Base-by-base conservation (phyloP, 163 green algal genomes). In the Prototheca stagnorum region DNA sequence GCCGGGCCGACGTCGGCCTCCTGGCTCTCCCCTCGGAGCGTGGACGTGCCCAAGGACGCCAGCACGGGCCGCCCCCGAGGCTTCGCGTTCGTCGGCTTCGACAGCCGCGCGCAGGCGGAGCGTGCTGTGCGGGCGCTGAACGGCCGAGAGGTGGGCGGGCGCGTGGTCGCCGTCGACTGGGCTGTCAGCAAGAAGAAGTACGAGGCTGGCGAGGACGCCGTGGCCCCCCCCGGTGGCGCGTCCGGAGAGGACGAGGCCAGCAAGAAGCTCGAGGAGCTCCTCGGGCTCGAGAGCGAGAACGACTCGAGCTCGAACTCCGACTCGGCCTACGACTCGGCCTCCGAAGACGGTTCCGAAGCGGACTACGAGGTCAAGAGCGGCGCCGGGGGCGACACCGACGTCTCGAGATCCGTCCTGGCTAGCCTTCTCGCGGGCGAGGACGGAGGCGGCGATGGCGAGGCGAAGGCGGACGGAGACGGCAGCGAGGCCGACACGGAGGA, bases 11-110 rank as follows among this genome's bases (percentile, higher is more conserved):
- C n/a, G n/a, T n/a, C n/a, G n/a, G 92, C 89, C 60, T 71, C 94
- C 25, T 96, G 88, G 88, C n/a, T n/a, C n/a, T n/a, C n/a, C n/a
- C n/a, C n/a, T n/a, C n/a, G n/a, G n/a, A 74, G 87, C 28, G 40
- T 94, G 14, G 79, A 66, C 8, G 39, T 97, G 26, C 86, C 85
- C 1, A 60, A 59, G 17, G 57, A 41, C 12, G 22, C 72, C 22
- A 69, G 83, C 12, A 37, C 9, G 31, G 86, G 82, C 64, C 29
- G 48, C 22, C 21, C 72, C 48, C 55, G 70, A 19, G 87, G 89
- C 39, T 98, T 97, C 75, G 88, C 74, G 19, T 98, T 98, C 64
- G 80, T 84, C 3, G 66, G 69, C 4, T 97, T 92, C 65, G 92
- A 70, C n/a, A 77, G 61, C 37, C 62, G 68, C 7, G 68, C 65